Evolutionary conservation across 805 yeast genomes (phyloP), one percentile per base, ranked within the genome.

Genomic region (Kodamaea jinghongensis): DNA sequence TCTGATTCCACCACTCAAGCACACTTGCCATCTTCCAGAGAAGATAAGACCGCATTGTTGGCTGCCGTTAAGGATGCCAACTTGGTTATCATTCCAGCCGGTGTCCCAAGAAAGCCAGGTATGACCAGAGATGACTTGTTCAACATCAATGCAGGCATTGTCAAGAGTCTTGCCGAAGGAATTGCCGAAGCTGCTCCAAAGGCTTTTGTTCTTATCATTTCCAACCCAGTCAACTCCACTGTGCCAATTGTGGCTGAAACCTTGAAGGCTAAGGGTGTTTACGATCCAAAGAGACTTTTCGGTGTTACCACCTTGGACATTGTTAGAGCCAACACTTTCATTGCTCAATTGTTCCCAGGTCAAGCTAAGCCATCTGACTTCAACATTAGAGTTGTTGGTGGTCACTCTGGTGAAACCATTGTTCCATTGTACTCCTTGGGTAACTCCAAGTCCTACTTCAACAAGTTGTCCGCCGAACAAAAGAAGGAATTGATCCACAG

Each of bases 341-440:
- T 83, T 46, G 74, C 87, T 32, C 79, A 78, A 51, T 63, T 78
- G 35, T 66, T 67, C 40, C 70, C 72, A 28, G 59, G 50, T 15
- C 67, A 65, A 22, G 46, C 71, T 39, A 65, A 69, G 47, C 71
- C 78, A 47, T 73, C 86, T 37, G 69, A 75, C 49, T 73, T 69
- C 48, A 75, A 73, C 51, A 70, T 87, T 40, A 81, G 88, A 14
- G 96, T 90, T 39, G 71, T 89, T 51, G 97, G 96, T 46, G 97
- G 97, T 38, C 97, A 89, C 73, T 86, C 96, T 23, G 96, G 96
- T 49, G 91, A 84, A 59, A 89, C 96, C 36, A 89, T 89, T 58
- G 93, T 89, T 30, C 97, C 97, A 39, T 73, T 89, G 50, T 78
- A 83, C 60, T 76, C 89, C 28, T 45, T 67, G 26, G 66, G 71